phyloP scores from a whole-genome alignment of 768 basidiomycete species.

The Pulveroboletus frians region DNA sequence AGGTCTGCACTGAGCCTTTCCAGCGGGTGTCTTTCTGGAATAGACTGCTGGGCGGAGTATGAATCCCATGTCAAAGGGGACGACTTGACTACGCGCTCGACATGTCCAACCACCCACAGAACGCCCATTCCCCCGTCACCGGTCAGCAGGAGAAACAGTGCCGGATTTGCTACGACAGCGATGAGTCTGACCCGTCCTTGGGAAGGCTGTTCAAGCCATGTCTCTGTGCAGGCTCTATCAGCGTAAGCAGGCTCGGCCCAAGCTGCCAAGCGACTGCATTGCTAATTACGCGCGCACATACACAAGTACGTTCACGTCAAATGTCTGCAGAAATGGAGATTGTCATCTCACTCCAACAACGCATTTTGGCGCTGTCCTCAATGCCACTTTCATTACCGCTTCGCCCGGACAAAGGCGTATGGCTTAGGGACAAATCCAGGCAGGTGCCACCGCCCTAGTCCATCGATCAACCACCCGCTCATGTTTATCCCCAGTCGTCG shows the following conservation, averaged over 20 bases:
- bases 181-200: constrained; percentile 50
- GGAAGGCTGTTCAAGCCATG: constrained; percentile 78
- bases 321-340: constrained; percentile 74
- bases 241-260: constrained; percentile 34
- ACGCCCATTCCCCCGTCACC: constrained; percentile 12
- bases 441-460: constrained; percentile 26
- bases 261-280: constrained; percentile 6
- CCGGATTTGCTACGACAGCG: constrained; percentile 77
- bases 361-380: constrained; percentile 80
- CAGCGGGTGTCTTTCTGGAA: background rate
- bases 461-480: constrained; percentile 10
- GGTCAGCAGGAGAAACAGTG: constrained; percentile 58
- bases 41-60: background rate
- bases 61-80: background rate
- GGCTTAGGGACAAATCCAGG: constrained; percentile 79
- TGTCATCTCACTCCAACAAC: constrained; percentile 50
- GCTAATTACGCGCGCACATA: constrained; percentile 18
- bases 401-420: constrained; percentile 61
- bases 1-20: no score
- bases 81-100: background rate
- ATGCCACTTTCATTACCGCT: constrained; percentile 73
- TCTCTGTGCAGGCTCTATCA: constrained; percentile 69
- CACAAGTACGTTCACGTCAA: constrained; percentile 71
- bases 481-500: constrained; percentile 44
- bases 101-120: constrained; percentile 18